phyloP scores from a whole-genome alignment of 805 yeast species.

The Sungouiella thailandica region DNA sequence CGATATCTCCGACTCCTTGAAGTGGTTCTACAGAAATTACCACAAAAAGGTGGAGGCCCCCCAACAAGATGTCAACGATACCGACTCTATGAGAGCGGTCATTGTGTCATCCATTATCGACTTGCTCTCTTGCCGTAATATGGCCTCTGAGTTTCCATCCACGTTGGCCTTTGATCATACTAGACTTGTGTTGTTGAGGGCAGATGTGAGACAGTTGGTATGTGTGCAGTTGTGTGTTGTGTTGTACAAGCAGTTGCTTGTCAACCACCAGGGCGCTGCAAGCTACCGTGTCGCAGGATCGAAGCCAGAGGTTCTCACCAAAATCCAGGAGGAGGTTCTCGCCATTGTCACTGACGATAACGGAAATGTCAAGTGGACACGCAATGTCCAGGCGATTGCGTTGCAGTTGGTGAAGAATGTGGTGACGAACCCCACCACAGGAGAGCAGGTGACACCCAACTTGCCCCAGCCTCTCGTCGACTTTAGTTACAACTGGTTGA shows the following conservation, averaged over 20 bases:
- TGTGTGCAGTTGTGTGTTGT: constrained; percentile 72
- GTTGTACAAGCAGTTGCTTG: constrained; percentile 63
- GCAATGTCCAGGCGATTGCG: constrained; percentile 68
- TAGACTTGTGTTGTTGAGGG: constrained; percentile 68
- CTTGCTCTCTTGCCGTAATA: constrained; percentile 69
- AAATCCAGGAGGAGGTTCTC: constrained; percentile 64
- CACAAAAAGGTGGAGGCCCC: constrained; percentile 13
- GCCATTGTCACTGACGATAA: constrained; percentile 80
- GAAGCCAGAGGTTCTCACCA: constrained; percentile 34
- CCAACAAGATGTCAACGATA: constrained; percentile 10
- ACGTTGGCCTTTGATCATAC: constrained; percentile 82
- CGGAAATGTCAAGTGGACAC: constrained; percentile 88
- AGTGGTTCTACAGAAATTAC: constrained; percentile 54
- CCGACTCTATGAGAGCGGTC: constrained; percentile 29
- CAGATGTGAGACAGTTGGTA: constrained; percentile 81
- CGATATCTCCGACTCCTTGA: constrained; percentile 53
- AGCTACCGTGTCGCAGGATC: constrained; percentile 12
- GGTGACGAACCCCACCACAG: constrained; percentile 11
- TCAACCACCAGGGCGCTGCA: constrained; percentile 28
- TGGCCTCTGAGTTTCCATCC: constrained; percentile 79
- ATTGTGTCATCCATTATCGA: constrained; percentile 53
- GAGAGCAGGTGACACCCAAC: constrained; percentile 13
- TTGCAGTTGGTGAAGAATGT: constrained; percentile 55
- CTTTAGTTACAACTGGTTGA: constrained; percentile 73
- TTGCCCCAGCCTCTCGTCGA: constrained; percentile 41